Percentiles rank a stretch among this genome's conserved stretches.
These are phyloP conservation scores for Suhomyces guaymorum DNA, from an alignment of 1,139 yeast species.

Conservation along the genomic window DNA sequence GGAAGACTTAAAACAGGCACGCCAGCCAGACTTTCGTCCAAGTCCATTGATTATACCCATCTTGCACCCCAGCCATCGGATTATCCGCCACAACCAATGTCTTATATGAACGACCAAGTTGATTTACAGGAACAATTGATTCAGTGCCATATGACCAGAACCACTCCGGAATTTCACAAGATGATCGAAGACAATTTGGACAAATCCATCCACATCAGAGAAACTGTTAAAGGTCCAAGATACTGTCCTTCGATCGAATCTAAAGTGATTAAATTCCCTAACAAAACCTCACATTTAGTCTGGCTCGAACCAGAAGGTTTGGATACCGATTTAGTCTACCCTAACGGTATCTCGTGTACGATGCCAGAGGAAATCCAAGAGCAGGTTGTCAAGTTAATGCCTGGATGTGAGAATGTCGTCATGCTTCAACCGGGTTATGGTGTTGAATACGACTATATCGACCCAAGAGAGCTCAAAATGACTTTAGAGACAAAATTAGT, in stretches of 20 bases:
- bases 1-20: slow-evolving; percentile 97
- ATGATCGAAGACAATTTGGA: slow-evolving; percentile 70
- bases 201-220: slow-evolving; percentile 85
- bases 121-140: slow-evolving; percentile 58
- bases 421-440: slow-evolving; percentile 98
- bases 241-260: slow-evolving; percentile 97
- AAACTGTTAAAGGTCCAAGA: slow-evolving; percentile 94
- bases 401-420: slow-evolving; percentile 83
- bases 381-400: slow-evolving; percentile 70
- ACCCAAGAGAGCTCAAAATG: slow-evolving; percentile 79
- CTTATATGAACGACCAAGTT: slow-evolving; percentile 72
- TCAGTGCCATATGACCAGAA: slow-evolving; percentile 73
- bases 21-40: slow-evolving; percentile 81
- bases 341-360: slow-evolving; percentile 94
- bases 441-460: slow-evolving; percentile 94
- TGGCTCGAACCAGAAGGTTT: slow-evolving; percentile 98
- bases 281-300: slow-evolving; percentile 72
- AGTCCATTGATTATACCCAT: slow-evolving; percentile 64
- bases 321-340: slow-evolving; percentile 81
- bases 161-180: slow-evolving; percentile 75
- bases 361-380: slow-evolving; percentile 94
- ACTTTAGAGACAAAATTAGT: slow-evolving; percentile 83
- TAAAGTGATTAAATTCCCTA: slow-evolving; percentile 77
- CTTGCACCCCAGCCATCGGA: slow-evolving; percentile 77
- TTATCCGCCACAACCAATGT: slow-evolving; percentile 83